These are phyloP conservation scores for Otatea glauca DNA, from an alignment of 176 grass and related monocot species.

Conservation along the genomic window DNA sequence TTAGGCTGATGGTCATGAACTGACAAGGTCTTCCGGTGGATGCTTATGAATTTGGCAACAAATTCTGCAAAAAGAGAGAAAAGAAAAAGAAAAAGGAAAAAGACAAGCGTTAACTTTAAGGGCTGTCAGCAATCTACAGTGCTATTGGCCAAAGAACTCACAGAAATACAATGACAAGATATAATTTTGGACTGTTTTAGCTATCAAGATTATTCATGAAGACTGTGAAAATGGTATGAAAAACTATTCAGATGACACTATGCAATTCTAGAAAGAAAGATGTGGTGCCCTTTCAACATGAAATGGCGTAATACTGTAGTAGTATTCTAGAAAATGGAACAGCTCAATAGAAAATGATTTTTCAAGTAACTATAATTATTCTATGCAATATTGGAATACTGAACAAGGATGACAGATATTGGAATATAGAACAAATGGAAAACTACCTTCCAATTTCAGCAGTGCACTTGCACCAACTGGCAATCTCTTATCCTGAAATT, in stretches of 20 bases:
- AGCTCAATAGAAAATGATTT: background rate
- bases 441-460: constrained; percentile 70
- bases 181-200: constrained; percentile 16
- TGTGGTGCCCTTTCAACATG: no score
- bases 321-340: background rate
- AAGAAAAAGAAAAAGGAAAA: background rate
- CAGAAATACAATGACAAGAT: background rate
- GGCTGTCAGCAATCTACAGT: background rate
- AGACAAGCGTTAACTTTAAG: background rate
- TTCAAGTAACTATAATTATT: background rate
- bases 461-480: constrained; percentile 62
- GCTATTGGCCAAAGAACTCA: background rate
- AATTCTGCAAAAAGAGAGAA: constrained; percentile 48
- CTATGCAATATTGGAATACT: background rate
- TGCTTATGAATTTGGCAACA: constrained; percentile 71
- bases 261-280: background rate
- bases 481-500: constrained; percentile 74
- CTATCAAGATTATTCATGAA: background rate
- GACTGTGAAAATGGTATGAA: background rate
- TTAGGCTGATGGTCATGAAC: constrained; percentile 4
- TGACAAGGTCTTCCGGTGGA: constrained; percentile 64
- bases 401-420: background rate
- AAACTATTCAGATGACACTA: background rate
- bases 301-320: background rate
- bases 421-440: background rate